phyloP scores from a whole-genome alignment of 495 filamentous ascomycete genomes.

The Tuber brumale region DNA sequence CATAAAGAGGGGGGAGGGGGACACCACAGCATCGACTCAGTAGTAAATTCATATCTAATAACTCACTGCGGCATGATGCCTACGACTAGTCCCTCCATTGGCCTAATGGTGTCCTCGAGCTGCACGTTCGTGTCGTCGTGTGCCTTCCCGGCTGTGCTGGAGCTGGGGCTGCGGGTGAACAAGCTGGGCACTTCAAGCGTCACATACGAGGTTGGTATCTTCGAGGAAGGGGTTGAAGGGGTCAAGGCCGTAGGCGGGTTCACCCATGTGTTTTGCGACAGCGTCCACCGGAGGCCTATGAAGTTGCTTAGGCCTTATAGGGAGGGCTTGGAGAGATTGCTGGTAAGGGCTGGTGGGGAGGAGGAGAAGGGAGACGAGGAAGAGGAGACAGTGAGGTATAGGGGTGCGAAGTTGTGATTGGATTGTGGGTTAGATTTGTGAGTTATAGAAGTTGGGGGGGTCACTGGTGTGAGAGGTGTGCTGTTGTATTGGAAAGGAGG shows the following conservation, averaged over 20 bases:
- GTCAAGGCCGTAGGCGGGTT: conserved; percentile 83
- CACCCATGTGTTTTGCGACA: conserved; percentile 81
- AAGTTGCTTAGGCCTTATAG: conserved; percentile 53
- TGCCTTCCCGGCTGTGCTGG: conserved; percentile 73
- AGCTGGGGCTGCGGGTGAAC: conserved; percentile 74
- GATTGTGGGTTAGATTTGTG: background rate
- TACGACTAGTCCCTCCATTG: conserved; percentile 60
- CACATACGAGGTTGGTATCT: conserved; percentile 87
- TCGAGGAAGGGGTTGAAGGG: conserved; percentile 63
- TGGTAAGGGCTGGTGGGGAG: conserved; percentile 11
- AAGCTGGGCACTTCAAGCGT: conserved; percentile 80
- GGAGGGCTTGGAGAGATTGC: conserved; percentile 48
- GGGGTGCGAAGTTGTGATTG: background rate
- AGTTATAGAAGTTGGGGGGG: background rate
- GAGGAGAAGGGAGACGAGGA: background rate
- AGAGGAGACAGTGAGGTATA: background rate
- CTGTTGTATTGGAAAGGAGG: background rate
- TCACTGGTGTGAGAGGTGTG: background rate
- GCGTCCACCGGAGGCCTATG: conserved; percentile 61
- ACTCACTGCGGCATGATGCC: conserved; percentile 70
- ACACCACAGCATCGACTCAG: conserved; percentile 58
- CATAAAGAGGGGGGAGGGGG: background rate
- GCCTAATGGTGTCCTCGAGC: conserved; percentile 74
- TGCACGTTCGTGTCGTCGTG: conserved; percentile 79
- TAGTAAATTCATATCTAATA: conserved; percentile 86